Evolutionary conservation across 129 eudicot genomes (phyloP), one percentile per base, ranked within the genome.

Genomic region (Escallonia herrerae): DNA sequence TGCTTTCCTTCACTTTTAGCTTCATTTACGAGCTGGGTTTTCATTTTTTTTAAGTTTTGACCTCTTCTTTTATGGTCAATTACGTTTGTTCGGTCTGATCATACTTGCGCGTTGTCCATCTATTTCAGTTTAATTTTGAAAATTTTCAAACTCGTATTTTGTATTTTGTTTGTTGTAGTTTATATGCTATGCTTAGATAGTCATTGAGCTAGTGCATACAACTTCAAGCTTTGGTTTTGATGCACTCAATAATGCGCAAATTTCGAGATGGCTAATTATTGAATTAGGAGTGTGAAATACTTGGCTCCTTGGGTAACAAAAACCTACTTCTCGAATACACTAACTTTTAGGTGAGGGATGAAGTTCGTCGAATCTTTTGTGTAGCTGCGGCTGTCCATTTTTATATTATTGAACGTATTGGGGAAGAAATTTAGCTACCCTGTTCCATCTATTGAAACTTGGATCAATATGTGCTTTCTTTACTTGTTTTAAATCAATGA

Each of bases 11-110:
- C 37, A 63, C 55, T 44, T 5, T 54, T 7, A 59, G 50, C 41
- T 45, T 15, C 6, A 33, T 60, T 60, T 45, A 2, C 12, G 57
- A 68, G 8, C 64, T 58, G 73, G 67, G 66, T 45, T 15, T 70
- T 41, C 7, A 3, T 59, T 59, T 40, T 9, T 7, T 69, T 55
- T 2, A 37, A 7, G 15, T 69, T 39, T 1, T 51, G 4, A 59
- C 4, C 38, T 57, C 51, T 52, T 4, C 0, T 6, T 56, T 43
- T 37, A 6, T 8, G 12, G 53, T 43, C 72, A 68, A 68, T 62
- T 58, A 37, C n/a, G 5, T 40, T 48, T 5, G 60, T 11, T 13
- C 58, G 14, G 58, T 54, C 22, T 54, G 58, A 54, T 54, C 38
- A 54, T 54, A 5, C 9, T 45, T 45, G 6, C 9, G 6, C 2